These are phyloP conservation scores for Plasmodium billcollinsi DNA, from an alignment of 169 alveolate genomes.

Conservation along the genomic window DNA sequence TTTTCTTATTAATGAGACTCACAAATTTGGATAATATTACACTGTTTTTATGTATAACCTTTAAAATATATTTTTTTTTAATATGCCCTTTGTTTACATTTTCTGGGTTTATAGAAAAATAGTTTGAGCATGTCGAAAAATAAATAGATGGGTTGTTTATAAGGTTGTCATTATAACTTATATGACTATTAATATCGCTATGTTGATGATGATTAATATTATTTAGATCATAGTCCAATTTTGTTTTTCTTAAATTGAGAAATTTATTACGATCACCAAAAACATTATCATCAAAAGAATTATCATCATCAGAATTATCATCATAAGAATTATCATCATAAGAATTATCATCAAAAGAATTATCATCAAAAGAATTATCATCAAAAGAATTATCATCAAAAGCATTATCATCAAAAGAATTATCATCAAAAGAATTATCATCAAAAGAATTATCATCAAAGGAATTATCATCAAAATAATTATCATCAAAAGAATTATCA, in stretches of 20 bases:
- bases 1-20: neutral
- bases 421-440: neutral
- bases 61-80: slow-evolving; percentile 3
- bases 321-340: neutral
- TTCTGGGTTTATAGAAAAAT: neutral
- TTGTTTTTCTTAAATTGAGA: no score
- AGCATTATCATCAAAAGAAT: no score
- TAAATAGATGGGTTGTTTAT: neutral
- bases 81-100: neutral
- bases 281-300: neutral
- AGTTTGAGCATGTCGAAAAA: neutral
- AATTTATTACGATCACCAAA: no score
- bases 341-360: no score
- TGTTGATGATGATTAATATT: no score
- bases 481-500: neutral
- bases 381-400: no score
- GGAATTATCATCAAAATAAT: neutral
- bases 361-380: no score
- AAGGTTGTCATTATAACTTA: no score
- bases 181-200: no score
- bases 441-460: neutral
- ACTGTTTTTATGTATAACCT: slow-evolving; percentile 26
- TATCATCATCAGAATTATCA: neutral
- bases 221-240: no score
- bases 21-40: slow-evolving; percentile 10